Conservation (phyloP, 2,329 filamentous ascomycete genomes). For the Alternaria viburni region DNA sequence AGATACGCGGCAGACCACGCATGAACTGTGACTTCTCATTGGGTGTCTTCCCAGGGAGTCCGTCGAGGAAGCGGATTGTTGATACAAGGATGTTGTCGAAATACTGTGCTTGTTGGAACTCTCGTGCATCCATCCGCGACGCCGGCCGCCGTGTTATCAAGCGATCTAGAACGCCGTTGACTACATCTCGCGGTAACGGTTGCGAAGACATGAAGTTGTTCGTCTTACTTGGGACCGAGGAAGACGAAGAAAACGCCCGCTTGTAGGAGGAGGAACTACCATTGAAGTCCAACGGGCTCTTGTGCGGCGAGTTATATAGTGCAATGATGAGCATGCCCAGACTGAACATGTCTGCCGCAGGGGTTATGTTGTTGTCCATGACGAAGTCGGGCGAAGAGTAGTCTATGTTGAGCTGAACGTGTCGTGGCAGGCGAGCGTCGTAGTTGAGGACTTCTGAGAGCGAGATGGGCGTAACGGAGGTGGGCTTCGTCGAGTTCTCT, state of each 20-base stretch:
- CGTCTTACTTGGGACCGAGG: constrained; percentile 74
- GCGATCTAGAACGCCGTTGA: constrained; percentile 76
- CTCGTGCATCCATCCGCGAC: constrained; percentile 82
- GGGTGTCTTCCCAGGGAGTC: constrained; percentile 87
- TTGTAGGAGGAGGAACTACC: constrained; percentile 85
- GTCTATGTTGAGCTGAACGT: constrained; percentile 89
- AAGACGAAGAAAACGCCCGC: constrained; percentile 77
- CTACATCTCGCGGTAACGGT: constrained; percentile 79
- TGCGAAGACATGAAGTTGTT: constrained; percentile 87
- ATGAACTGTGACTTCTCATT: constrained; percentile 92
- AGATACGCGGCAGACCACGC: constrained; percentile 82
- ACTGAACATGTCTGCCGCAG: constrained; percentile 90
- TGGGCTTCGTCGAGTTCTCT: constrained; percentile 74
- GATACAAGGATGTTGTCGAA: constrained; percentile 98
- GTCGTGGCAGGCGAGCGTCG: constrained; percentile 79
- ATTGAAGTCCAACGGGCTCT: constrained; percentile 82
- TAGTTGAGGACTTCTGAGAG: constrained; percentile 84
- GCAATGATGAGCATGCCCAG: constrained; percentile 86
- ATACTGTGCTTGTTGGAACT: constrained; percentile 94
- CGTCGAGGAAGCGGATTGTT: constrained; percentile 92
- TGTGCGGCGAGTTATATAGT: constrained; percentile 93
- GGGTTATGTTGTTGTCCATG: constrained; percentile 84
- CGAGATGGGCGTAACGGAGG: constrained; percentile 78
- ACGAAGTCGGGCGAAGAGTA: constrained; percentile 95
- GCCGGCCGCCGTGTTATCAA: constrained; percentile 88